These are phyloP conservation scores for Spinacia oleracea DNA, from an alignment of 179 eudicot species.

Conservation along the genomic window DNA sequence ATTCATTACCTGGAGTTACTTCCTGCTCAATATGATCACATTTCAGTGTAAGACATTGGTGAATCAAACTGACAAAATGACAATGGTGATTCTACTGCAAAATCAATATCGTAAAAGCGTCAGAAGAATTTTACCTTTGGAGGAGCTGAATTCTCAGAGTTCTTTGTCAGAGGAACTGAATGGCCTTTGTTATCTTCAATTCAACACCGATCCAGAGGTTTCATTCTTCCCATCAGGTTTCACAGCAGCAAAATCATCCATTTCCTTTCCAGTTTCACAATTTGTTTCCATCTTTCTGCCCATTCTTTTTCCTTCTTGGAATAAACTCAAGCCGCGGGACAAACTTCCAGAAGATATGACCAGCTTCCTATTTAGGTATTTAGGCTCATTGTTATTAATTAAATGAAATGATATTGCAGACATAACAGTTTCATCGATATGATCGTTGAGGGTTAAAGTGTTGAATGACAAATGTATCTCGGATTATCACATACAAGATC, in stretches of 20 bases:
- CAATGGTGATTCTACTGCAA: too few species aligned
- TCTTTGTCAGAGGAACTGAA: constrained; percentile 46
- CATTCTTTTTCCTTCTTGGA: constrained; percentile 65
- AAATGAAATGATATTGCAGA: constrained; percentile 83
- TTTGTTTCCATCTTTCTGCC: constrained; percentile 74
- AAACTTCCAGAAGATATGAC: constrained; percentile 79
- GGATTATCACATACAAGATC: constrained; percentile 89
- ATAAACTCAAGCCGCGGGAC: constrained; percentile 82
- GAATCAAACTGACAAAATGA: not conserved
- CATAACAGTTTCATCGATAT: constrained; percentile 79
- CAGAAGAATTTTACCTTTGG: constrained; percentile 30
- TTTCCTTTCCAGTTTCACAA: constrained; percentile 61
- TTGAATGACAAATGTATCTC: constrained; percentile 68
- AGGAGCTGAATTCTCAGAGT: constrained; percentile 52
- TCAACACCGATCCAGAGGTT: too few species aligned
- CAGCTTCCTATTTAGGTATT: constrained; percentile 85
- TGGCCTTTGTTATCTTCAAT: constrained; percentile 58
- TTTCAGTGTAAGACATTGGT: not conserved
- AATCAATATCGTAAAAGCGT: too few species aligned
- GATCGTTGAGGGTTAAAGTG: constrained; percentile 58
- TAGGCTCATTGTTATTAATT: constrained; percentile 75
- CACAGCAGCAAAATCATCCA: constrained; percentile 41
- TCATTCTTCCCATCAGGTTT: constrained; percentile 62
- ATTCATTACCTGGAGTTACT: constrained; percentile 88
- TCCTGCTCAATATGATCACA: constrained; percentile 51